phyloP scores from a whole-genome alignment of 768 basidiomycete species.

The Chalciporus chontae region DNA sequence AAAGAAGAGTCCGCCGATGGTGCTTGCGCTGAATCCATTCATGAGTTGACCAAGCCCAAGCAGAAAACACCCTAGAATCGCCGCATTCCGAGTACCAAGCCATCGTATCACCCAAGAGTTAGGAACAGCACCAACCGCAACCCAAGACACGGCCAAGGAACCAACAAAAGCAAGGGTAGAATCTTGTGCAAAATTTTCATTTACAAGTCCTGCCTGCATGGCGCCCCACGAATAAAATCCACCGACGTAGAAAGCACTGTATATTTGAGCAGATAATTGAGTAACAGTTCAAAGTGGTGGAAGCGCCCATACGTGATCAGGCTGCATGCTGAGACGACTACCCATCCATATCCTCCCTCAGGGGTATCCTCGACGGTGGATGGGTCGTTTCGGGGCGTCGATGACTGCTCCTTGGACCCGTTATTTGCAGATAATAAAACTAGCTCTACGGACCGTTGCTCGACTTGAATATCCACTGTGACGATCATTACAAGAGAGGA shows the following conservation, averaged over 20 bases:
- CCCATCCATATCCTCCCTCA: slow-evolving; percentile 34
- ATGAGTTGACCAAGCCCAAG: slow-evolving; percentile 29
- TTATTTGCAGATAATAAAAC: not conserved
- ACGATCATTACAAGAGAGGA: not conserved
- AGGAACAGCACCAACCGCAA: slow-evolving; percentile 27
- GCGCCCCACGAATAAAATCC: slow-evolving; percentile 30
- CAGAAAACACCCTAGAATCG: slow-evolving; percentile 26
- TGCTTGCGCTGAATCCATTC: slow-evolving; percentile 21
- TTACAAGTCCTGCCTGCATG: slow-evolving; percentile 29
- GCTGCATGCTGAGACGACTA: slow-evolving; percentile 28
- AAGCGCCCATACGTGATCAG: slow-evolving; percentile 21
- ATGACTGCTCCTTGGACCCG: not conserved
- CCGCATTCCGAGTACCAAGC: slow-evolving; percentile 29
- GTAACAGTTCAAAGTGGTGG: not conserved
- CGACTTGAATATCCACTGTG: not conserved
- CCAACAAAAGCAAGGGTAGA: slow-evolving; percentile 32
- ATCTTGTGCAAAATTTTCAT: slow-evolving; percentile 20
- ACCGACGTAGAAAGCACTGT: slow-evolving; percentile 26
- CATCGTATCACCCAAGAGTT: slow-evolving; percentile 29
- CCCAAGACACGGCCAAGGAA: slow-evolving; percentile 27
- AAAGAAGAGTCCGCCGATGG: slow-evolving; percentile 24
- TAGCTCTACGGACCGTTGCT: slow-evolving; percentile 1
- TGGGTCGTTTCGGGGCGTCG: not conserved
- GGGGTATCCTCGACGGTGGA: slow-evolving; percentile 13
- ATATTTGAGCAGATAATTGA: not conserved